phyloP scores from a whole-genome alignment of 805 yeast species.

The Grigorovia transvaalensis region DNA sequence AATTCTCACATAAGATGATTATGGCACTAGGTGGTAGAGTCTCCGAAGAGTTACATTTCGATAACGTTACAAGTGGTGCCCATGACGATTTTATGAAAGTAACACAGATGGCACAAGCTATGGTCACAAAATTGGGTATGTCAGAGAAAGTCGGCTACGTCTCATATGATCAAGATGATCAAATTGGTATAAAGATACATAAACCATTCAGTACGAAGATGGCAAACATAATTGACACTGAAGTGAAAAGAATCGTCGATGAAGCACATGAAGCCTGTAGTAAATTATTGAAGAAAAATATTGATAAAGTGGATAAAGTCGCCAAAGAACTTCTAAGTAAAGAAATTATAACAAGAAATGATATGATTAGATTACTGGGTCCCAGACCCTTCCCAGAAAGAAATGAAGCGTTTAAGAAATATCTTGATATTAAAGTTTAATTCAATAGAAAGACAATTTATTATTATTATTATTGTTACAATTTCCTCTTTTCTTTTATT shows the following conservation, averaged over 20 bases:
- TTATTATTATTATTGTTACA: background rate
- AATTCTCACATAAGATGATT: slow-evolving; percentile 75
- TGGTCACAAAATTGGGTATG: slow-evolving; percentile 87
- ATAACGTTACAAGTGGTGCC: slow-evolving; percentile 84
- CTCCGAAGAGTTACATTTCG: slow-evolving; percentile 80
- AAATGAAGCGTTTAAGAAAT: slow-evolving; percentile 87
- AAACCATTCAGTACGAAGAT: slow-evolving; percentile 90
- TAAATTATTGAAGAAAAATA: slow-evolving; percentile 51
- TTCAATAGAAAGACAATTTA: too few species aligned
- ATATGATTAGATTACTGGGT: slow-evolving; percentile 83
- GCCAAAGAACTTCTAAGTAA: slow-evolving; percentile 79
- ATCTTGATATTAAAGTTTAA: slow-evolving; percentile 38
- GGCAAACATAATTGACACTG: slow-evolving; percentile 67
- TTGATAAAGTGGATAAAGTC: slow-evolving; percentile 66
- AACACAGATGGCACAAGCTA: slow-evolving; percentile 76
- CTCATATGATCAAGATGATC: slow-evolving; percentile 34
- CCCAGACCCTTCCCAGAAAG: slow-evolving; percentile 85
- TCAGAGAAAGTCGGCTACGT: slow-evolving; percentile 60
- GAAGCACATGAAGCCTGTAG: slow-evolving; percentile 67
- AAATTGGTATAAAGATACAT: slow-evolving; percentile 43
- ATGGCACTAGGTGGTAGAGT: slow-evolving; percentile 93
- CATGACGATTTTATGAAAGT: slow-evolving; percentile 88
- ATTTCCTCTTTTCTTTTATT: background rate
- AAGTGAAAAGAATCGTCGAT: slow-evolving; percentile 67
- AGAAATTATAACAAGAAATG: slow-evolving; percentile 90